A percentile compares a stretch with the other conserved stretches of the same genome.
phyloP scores from a whole-genome alignment of 495 filamentous ascomycete species.

The Xylaria intraflava region DNA sequence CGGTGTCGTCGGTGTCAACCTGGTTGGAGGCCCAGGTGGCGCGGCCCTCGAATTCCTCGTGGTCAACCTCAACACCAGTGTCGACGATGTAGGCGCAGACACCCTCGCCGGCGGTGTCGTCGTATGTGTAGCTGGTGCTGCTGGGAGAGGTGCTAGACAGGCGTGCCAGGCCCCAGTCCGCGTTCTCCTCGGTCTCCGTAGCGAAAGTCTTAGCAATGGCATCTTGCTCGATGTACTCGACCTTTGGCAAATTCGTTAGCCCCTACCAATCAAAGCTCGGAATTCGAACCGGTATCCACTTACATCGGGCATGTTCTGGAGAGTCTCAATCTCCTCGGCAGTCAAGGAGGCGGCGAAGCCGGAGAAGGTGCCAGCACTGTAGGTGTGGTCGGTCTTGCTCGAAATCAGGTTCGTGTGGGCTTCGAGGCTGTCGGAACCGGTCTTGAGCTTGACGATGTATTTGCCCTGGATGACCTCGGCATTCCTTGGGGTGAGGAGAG shows the following conservation, averaged over 20 bases:
- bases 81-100: conserved; percentile 56
- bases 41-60: conserved; percentile 53
- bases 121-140: conserved; percentile 49
- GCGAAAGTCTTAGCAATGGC: conserved; percentile 36
- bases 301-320: conserved; percentile 36
- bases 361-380: conserved; percentile 35
- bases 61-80: conserved; percentile 50
- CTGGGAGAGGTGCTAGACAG: conserved; percentile 39
- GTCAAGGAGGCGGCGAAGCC: conserved; percentile 38
- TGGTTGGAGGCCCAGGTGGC: conserved; percentile 39
- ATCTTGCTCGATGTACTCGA: conserved; percentile 50
- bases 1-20: conserved; percentile 24
- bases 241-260: conserved; percentile 21
- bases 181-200: conserved; percentile 44
- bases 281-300: conserved; percentile 7
- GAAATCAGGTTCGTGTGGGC: conserved; percentile 26
- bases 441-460: conserved; percentile 42
- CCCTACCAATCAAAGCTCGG: neutral
- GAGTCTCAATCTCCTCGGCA: conserved; percentile 30
- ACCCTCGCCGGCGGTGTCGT: conserved; percentile 48
- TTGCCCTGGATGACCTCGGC: conserved; percentile 30
- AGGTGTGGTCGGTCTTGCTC: conserved; percentile 34
- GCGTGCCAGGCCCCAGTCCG: conserved; percentile 51
- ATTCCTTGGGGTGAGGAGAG: conserved; percentile 17
- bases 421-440: conserved; percentile 24